These are phyloP conservation scores for Fraxinus ornus DNA, from an alignment of 305 asterid genomes.

Conservation along the genomic window DNA sequence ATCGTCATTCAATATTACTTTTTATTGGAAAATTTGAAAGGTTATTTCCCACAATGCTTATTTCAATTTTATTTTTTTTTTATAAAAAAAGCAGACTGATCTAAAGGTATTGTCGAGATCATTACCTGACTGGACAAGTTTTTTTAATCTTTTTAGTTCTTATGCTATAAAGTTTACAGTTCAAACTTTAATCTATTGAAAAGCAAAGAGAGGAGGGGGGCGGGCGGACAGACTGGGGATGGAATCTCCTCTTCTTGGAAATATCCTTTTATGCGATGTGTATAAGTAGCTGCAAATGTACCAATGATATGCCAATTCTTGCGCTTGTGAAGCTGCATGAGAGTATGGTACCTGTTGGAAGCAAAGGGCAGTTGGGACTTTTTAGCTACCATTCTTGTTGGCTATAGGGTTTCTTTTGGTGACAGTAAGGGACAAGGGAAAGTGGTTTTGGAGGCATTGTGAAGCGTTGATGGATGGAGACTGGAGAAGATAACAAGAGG, in stretches of 20 bases:
- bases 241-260: not conserved
- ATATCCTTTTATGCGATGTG: constrained; percentile 3
- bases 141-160: not conserved
- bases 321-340: not conserved
- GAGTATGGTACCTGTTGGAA: constrained; percentile 14
- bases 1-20: not conserved
- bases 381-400: not conserved
- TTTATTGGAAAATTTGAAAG: not conserved
- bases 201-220: not conserved
- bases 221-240: not conserved
- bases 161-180: not conserved
- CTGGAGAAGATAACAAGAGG: constrained; percentile 9
- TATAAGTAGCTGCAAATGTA: not conserved
- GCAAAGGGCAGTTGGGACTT: constrained; percentile 15
- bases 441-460: not conserved
- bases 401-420: not conserved
- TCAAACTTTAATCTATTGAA: not conserved
- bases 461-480: not conserved
- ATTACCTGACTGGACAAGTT: not conserved
- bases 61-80: no score
- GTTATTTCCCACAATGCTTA: not conserved
- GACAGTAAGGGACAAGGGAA: not conserved
- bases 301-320: not conserved
- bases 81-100: not conserved
- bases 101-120: not conserved